Percentiles rank a stretch among this genome's conserved stretches.
phyloP scores from a whole-genome alignment of 2,329 filamentous ascomycete species.

The Xylaria sp. region DNA sequence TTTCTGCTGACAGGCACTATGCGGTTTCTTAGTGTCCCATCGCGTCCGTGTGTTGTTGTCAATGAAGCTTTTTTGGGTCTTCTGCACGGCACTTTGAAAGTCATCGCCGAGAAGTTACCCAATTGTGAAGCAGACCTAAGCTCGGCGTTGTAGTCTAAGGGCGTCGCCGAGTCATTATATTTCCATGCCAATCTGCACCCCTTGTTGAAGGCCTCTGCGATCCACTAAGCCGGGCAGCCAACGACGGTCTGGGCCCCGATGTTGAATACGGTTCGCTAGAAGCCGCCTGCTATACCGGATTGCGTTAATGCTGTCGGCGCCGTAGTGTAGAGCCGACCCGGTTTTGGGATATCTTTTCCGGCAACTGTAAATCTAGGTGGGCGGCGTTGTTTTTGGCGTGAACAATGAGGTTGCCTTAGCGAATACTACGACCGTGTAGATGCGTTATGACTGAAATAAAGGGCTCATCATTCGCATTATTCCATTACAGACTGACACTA shows the following conservation, averaged over 20 bases:
- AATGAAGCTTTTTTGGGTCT: slow-evolving; percentile 57
- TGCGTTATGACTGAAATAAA: no score
- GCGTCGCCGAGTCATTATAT: slow-evolving; percentile 54
- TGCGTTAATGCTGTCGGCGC: slow-evolving; percentile 58
- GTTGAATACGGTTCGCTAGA: slow-evolving; percentile 59
- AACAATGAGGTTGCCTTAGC: no score
- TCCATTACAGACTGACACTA: no score
- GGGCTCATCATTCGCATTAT: no score
- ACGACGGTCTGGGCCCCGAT: slow-evolving; percentile 62
- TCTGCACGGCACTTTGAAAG: slow-evolving; percentile 53
- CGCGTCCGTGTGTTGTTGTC: slow-evolving; percentile 47
- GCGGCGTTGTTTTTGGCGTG: neutral
- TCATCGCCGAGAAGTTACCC: slow-evolving; percentile 45
- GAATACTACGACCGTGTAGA: no score
- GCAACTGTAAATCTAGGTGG: no score
- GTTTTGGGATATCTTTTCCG: neutral
- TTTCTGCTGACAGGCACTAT: slow-evolving; percentile 43
- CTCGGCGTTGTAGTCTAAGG: slow-evolving; percentile 50
- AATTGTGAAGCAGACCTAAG: slow-evolving; percentile 49
- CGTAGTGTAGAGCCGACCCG: slow-evolving; percentile 48
- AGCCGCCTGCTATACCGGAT: slow-evolving; percentile 56
- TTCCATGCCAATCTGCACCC: slow-evolving; percentile 49
- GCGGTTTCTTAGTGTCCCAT: slow-evolving; percentile 48
- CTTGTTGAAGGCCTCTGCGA: slow-evolving; percentile 47
- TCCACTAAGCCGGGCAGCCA: slow-evolving; percentile 61